Evolutionary conservation across 2,329 filamentous ascomycete genomes (phyloP).

Genomic region (Ceratocystis alfenasii): DNA sequence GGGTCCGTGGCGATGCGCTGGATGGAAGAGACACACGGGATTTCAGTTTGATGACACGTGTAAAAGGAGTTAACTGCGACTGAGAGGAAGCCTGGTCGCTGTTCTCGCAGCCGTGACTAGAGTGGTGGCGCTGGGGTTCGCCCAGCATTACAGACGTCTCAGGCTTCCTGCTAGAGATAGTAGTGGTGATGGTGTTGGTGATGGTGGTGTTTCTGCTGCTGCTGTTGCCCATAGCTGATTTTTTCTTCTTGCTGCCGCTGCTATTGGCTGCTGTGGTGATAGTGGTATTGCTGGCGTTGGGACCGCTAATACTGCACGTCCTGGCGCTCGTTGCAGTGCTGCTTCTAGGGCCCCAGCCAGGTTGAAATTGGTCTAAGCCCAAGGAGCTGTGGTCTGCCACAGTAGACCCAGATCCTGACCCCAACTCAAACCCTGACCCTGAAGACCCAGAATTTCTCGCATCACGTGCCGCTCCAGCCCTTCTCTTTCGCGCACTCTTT

Average conservation of each 20-base stretch:
- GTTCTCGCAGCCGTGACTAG: not conserved
- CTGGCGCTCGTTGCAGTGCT: constrained; percentile 3
- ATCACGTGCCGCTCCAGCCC: constrained; percentile 21
- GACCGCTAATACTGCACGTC: not conserved
- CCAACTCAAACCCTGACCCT: not conserved
- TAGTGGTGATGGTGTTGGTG: too few species aligned
- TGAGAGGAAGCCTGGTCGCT: not conserved
- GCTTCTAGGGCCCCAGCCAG: constrained; percentile 1
- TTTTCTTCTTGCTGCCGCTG: constrained; percentile 1
- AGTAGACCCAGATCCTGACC: constrained; percentile 9
- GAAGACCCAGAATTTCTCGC: constrained; percentile 2
- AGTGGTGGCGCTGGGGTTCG: not conserved
- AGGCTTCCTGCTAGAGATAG: not conserved
- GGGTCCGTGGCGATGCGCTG: not conserved
- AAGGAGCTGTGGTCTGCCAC: constrained; percentile 8
- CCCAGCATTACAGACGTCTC: constrained; percentile 3
- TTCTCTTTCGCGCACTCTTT: constrained; percentile 17
- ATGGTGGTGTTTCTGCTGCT: too few species aligned
- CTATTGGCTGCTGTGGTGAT: not conserved
- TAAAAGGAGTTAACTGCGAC: not conserved
- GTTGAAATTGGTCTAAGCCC: constrained; percentile 7
- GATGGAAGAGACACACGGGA: not conserved
- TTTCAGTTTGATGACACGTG: constrained; percentile 11
- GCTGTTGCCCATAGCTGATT: not conserved
- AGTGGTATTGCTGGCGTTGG: not conserved